These are phyloP conservation scores for Yamadazyma spencermartinsiae DNA, from an alignment of 1,139 yeast genomes.

Conservation along the genomic window DNA sequence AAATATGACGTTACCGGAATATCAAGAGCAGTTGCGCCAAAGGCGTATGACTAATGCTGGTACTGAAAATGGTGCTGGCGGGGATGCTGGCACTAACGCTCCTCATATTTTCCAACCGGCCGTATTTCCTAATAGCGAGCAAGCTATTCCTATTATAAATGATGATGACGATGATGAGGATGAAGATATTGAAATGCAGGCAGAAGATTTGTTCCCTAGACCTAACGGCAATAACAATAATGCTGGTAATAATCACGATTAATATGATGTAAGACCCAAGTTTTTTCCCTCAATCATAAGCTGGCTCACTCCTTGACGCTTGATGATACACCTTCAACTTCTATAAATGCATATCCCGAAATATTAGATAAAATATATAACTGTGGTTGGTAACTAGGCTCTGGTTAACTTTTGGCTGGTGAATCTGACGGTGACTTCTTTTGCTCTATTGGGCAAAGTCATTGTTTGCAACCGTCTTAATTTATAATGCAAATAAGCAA, in stretches of 20 bases:
- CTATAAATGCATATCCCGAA: neutral
- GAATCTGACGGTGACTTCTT: conserved; percentile 4
- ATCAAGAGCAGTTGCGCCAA: conserved; percentile 8
- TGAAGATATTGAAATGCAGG: conserved; percentile 40
- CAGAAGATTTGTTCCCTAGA: conserved; percentile 36
- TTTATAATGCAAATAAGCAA: conserved; percentile 24
- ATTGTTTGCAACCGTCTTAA: conserved; percentile 10
- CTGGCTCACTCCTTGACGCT: neutral
- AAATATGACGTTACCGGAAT: conserved; percentile 7
- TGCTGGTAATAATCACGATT: neutral
- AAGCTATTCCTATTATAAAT: conserved; percentile 26
- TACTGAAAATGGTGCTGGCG: neutral
- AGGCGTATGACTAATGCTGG: neutral
- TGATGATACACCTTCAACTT: neutral
- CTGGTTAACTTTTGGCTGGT: neutral
- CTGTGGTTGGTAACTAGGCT: neutral
- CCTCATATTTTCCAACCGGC: conserved; percentile 48
- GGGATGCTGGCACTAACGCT: conserved; percentile 26
- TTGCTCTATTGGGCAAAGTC: conserved; percentile 9
- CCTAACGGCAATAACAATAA: conserved; percentile 7
- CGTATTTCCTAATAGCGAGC: conserved; percentile 37
- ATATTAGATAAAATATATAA: conserved; percentile 1
- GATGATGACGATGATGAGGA: conserved; percentile 30
- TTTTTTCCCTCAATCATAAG: neutral
- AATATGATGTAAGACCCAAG: neutral